Conservation (phyloP, 139 green algal species). For the Chlorella sorokiniana region DNA sequence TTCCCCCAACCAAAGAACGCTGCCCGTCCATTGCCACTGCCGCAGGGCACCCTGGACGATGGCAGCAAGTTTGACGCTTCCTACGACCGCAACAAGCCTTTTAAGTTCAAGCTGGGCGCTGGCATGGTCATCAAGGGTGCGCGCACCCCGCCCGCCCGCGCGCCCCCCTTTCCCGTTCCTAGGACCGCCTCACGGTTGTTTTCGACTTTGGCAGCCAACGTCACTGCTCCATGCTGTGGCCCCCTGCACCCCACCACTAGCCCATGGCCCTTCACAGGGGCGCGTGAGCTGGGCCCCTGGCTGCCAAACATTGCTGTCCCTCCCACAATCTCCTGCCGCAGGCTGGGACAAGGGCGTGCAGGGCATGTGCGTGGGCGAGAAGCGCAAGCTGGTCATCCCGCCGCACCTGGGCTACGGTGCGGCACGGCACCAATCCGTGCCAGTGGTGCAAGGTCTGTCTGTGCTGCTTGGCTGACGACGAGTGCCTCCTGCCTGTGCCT, state of each 20-base stretch:
- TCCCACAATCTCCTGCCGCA: not conserved
- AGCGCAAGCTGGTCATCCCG: constrained; percentile 58
- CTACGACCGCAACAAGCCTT: constrained; percentile 43
- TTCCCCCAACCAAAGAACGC: not conserved
- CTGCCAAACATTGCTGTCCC: not conserved
- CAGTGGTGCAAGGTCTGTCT: not conserved
- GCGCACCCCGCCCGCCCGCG: too few relatives aligned
- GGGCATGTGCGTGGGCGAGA: constrained; percentile 65
- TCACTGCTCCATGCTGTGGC: too few relatives aligned
- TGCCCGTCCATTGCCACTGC: not conserved
- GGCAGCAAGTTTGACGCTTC: constrained; percentile 45
- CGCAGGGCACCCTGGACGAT: constrained; percentile 38
- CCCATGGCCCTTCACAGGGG: too few relatives aligned
- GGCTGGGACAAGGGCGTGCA: constrained; percentile 50
- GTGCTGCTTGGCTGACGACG: not conserved
- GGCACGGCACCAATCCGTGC: not conserved
- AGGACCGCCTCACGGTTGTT: too few relatives aligned
- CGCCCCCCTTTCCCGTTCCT: too few relatives aligned
- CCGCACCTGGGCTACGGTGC: constrained; percentile 59
- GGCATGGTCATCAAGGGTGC: constrained; percentile 50
- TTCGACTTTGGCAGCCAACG: too few relatives aligned
- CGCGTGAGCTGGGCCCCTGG: too few relatives aligned
- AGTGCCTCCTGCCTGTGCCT: not conserved
- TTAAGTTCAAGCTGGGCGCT: constrained; percentile 37
- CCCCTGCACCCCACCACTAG: not conserved